Evolutionary conservation across 495 filamentous ascomycete genomes (phyloP).

Genomic region (Neurospora sp.): DNA sequence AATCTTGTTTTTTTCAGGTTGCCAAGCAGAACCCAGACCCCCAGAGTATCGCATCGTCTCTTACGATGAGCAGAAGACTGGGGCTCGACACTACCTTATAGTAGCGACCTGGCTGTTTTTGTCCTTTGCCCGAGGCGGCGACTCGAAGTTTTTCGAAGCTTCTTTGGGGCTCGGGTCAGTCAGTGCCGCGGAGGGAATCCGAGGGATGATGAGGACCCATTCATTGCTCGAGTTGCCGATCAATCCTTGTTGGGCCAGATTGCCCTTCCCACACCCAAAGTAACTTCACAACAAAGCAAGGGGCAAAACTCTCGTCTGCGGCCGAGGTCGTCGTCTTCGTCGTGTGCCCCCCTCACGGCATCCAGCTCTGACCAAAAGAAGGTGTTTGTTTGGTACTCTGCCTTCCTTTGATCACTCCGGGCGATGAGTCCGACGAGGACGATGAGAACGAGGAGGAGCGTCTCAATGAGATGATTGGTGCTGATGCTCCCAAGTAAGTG

Average conservation of each 20-base stretch:
- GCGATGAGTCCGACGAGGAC: neutral
- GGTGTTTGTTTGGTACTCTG: too few species aligned
- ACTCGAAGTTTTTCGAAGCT: neutral
- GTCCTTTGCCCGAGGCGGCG: neutral
- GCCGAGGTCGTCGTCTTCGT: too few species aligned
- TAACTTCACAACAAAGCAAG: too few species aligned
- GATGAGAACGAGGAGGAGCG: constrained; percentile 23
- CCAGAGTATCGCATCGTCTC: neutral
- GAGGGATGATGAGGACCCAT: too few species aligned
- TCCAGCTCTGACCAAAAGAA: neutral
- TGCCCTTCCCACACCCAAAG: too few species aligned
- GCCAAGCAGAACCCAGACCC: neutral
- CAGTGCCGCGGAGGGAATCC: neutral
- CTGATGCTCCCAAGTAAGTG: constrained; percentile 38
- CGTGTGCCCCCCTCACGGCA: too few species aligned
- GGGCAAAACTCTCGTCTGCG: too few species aligned
- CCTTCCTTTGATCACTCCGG: too few species aligned
- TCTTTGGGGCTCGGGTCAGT: neutral
- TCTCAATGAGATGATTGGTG: constrained; percentile 49
- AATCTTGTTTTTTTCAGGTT: neutral
- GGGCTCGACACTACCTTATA: neutral
- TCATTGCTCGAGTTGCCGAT: neutral
- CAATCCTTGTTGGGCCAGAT: neutral
- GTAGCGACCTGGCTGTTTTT: neutral
- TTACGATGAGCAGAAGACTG: neutral